phyloP scores from a whole-genome alignment of 345 rosid genomes.

The Arabis alpina region DNA sequence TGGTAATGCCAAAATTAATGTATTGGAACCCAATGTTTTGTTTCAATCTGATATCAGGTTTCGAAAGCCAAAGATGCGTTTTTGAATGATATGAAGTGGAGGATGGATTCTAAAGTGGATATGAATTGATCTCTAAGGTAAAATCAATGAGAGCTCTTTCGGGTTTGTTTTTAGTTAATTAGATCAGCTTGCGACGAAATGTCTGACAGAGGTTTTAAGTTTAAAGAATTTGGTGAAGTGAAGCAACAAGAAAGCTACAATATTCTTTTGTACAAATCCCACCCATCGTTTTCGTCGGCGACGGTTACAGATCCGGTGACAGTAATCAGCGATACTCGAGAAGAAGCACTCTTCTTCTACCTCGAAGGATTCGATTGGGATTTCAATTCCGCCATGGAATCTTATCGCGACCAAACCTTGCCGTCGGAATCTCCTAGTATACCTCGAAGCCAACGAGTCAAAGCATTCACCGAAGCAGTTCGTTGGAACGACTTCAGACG shows the following conservation, averaged over 20 bases:
- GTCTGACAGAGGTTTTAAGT: conserved; percentile 69
- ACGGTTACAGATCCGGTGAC: no score
- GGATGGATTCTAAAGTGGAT: conserved; percentile 27
- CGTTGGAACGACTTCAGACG: no score
- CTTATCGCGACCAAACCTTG: no score
- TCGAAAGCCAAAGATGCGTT: conserved; percentile 33
- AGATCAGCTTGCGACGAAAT: conserved; percentile 15
- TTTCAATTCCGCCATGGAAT: no score
- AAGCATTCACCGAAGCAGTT: no score
- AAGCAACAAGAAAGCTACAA: conserved; percentile 27
- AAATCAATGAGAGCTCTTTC: not conserved
- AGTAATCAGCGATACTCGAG: no score
- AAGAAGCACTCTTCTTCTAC: no score
- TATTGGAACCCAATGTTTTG: not conserved
- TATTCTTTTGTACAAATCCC: no score
- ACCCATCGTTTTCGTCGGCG: no score
- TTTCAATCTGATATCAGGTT: conserved; percentile 15
- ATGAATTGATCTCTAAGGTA: conserved; percentile 23
- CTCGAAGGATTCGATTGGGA: no score
- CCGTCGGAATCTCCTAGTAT: no score
- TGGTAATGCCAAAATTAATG: conserved; percentile 1
- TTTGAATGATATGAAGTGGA: conserved; percentile 25
- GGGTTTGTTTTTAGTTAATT: not conserved
- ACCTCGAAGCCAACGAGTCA: no score
- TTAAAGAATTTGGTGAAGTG: conserved; percentile 81